Evolutionary conservation across 228 moss, liverwort and hornwort species (phyloP), one percentile per base, ranked within the genome.

Genomic region (Sphagnum magellanicum): DNA sequence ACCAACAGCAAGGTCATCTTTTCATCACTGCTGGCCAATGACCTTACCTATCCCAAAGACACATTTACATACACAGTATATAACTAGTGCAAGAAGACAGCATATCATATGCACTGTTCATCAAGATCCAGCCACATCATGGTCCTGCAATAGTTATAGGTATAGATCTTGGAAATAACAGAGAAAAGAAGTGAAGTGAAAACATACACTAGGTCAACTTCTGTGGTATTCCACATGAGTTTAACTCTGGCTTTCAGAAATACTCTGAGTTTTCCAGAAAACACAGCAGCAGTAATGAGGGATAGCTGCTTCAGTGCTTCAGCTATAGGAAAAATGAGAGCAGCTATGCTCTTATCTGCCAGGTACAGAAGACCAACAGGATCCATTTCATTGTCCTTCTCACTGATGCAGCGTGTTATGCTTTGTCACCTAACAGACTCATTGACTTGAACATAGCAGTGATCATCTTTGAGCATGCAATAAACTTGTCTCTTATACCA

Each of bases 301-400:
- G 4, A 5, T 58, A 95, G 92, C 95, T 96, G 87, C 75, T 91
- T 90, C 75, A 96, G 65, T 48, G 93, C 88, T 68, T 96, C 96
- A 46, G 88, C 88, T 52, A 96, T 96, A 8, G 96, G 96, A 63
- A 96, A 91, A 50, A 96, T 69, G 57, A 96, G 79, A 7, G 96
- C 96, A 67, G 93, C 89, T 10, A 96, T 77, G 53, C 88, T 84
- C 76, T 96, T 96, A 66, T 87, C 83, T 0, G 86, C 50, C 4
- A 91, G 96, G 50, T 91, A 91, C 61, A 96, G 81, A 47, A 96
- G 86, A 17, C 93, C 96, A 52, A 96, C 96, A 55, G 96, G 96
- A 73, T 96, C 96, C 91, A 75, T 74, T 68, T 93, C 96, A 75
- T 96, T 96, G 50, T 96, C 85, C 60, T 77, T 4, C 77, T 96